phyloP scores from a whole-genome alignment of 2,329 filamentous ascomycete genomes.

The Calonectria pseudoturangicola region DNA sequence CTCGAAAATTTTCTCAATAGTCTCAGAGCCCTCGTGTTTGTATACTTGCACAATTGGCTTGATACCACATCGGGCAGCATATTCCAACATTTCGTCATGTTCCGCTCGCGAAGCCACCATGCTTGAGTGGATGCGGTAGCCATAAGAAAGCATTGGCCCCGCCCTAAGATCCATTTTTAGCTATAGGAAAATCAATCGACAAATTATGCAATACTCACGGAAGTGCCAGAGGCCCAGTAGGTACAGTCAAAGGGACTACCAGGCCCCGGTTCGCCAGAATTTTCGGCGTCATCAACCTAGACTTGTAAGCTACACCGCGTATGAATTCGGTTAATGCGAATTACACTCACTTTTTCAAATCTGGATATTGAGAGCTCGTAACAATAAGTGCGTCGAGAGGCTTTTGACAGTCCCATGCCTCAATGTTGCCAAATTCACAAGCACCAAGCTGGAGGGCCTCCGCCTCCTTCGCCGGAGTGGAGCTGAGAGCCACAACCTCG shows the following conservation, averaged over 20 bases:
- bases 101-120: slow-evolving; percentile 18
- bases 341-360: slow-evolving; percentile 60
- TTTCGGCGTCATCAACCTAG: slow-evolving; percentile 11
- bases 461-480: slow-evolving; percentile 75
- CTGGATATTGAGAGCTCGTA: slow-evolving; percentile 61
- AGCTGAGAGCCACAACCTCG: slow-evolving; percentile 77
- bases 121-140: slow-evolving; percentile 25
- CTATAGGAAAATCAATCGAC: neutral
- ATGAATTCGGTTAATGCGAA: neutral
- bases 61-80: neutral
- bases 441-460: slow-evolving; percentile 57
- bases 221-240: neutral
- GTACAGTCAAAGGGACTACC: slow-evolving; percentile 12
- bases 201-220: neutral
- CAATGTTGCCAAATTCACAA: slow-evolving; percentile 54
- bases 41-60: slow-evolving; percentile 23
- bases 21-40: slow-evolving; percentile 17
- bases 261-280: slow-evolving; percentile 8
- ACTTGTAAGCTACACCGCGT: neutral
- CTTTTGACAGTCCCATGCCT: slow-evolving; percentile 64
- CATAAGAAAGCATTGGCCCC: slow-evolving; percentile 23
- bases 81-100: slow-evolving; percentile 36
- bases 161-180: neutral
- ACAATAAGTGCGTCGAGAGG: slow-evolving; percentile 72
- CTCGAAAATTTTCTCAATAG: slow-evolving; percentile 8